A percentile compares a stretch with the other conserved stretches of the same genome.
phyloP scores from a whole-genome alignment of 352 stramenopile genomes.

The Pelagophyceae sp. region DNA sequence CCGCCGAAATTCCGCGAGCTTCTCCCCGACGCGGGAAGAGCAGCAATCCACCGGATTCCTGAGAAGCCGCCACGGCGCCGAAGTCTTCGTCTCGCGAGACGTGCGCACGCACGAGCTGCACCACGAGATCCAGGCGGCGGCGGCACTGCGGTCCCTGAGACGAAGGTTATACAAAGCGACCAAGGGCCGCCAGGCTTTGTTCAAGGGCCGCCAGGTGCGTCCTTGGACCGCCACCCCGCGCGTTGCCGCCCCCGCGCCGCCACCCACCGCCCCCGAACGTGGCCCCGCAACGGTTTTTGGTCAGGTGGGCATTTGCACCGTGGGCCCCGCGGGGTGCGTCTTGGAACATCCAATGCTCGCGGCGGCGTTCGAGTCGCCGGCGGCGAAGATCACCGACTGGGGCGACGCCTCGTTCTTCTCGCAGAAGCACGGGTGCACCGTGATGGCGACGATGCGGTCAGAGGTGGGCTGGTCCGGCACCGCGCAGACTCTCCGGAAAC shows the following conservation, averaged over 20 bases:
- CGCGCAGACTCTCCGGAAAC: no score
- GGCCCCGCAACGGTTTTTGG: no score
- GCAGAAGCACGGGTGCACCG: neutral
- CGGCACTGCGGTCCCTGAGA: neutral
- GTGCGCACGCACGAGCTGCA: neutral
- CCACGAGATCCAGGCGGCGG: neutral
- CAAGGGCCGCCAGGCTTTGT: neutral
- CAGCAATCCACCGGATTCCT: no score
- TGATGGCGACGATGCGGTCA: neutral
- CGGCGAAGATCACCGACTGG: neutral
- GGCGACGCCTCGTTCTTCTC: neutral
- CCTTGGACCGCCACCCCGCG: no score
- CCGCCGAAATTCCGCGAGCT: no score
- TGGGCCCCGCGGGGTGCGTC: neutral
- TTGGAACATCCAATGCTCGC: neutral
- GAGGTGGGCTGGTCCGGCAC: slow-evolving; percentile 12
- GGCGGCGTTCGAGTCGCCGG: neutral
- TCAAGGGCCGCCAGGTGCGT: neutral
- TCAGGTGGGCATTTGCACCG: neutral
- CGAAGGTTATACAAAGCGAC: neutral
- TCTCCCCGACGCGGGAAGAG: no score
- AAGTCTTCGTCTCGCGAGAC: neutral
- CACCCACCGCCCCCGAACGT: no score
- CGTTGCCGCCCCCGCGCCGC: no score
- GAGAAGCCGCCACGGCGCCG: neutral